These are phyloP conservation scores for Dictyostelium purpureum DNA, from an alignment of 78 protist genomes.

Conservation along the genomic window DNA sequence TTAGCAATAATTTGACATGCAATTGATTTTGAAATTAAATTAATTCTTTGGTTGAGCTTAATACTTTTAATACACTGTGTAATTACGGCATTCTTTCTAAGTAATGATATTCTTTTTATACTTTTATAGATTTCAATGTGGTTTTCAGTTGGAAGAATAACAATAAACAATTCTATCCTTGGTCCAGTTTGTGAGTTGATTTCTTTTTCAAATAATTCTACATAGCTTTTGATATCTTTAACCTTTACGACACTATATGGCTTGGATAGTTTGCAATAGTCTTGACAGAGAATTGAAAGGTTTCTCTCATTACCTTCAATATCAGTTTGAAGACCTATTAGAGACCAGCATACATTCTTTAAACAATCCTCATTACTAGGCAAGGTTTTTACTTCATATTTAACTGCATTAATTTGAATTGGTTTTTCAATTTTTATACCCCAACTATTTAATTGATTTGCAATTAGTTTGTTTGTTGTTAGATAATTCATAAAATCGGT, in stretches of 20 bases:
- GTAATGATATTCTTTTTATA: not conserved
- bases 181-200: not conserved
- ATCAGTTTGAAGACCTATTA: not conserved
- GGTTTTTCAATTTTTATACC: not conserved
- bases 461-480: not conserved
- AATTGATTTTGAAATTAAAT: slow-evolving; percentile 8
- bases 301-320: not conserved
- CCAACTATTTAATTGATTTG: not conserved
- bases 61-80: slow-evolving; percentile 19
- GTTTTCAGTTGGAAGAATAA: not conserved
- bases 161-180: not conserved
- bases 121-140: not conserved
- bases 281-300: not conserved
- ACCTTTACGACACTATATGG: not conserved
- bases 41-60: not conserved
- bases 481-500: not conserved
- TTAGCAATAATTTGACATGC: slow-evolving; percentile 29
- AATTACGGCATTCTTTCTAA: not conserved
- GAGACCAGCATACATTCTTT: not conserved
- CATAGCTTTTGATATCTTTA: not conserved
- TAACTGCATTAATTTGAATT: not conserved
- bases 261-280: not conserved
- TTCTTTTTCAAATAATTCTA: not conserved
- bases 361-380: not conserved
- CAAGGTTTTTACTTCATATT: not conserved